Evolutionary conservation across 2,329 filamentous ascomycete genomes (phyloP), one percentile per base, ranked within the genome.

Genomic region (Exophiala sp.): DNA sequence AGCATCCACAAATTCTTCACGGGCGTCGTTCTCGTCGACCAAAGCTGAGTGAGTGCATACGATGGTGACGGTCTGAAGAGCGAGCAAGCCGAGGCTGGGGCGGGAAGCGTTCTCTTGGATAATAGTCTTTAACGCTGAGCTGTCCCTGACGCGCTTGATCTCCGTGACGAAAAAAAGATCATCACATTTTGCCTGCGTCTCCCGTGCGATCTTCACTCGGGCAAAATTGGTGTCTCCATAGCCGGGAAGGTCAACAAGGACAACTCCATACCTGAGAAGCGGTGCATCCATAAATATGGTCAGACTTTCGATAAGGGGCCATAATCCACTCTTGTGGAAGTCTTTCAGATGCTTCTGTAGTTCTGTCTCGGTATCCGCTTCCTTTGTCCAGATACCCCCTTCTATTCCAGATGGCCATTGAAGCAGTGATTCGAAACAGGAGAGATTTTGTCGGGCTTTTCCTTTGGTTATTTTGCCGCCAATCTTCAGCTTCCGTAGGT

Each of bases 41-140:
- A 32, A 21, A 10, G 38, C 50, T 10, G 51, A 55, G 18, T 52
- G 47, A 12, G 55, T 58, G 33, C 55, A 58, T 5, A 54, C 50
- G 11, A 39, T 29, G 9, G 45, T 55, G 35, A 55, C 18, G 10
- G 29, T 47, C 11, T 36, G 24, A 1, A n/a, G 20, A 5, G 29
- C 33, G 10, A 16, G 29, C 3, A 24, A 16, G 10, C 24, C 14
- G 12, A n/a, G 11, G 3, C 45, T 32, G 3, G 36, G 21, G n/a
- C 35, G 38, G 12, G 32, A 12, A 2, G 21, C n/a, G 10, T 44
- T 41, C 12, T 36, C 38, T 16, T 48, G 29, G 8, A 58, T n/a
- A n/a, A 34, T 24, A n/a, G n/a, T 47, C 14, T 9, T 34, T 38
- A 16, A 59, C 11, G n/a, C 50, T 44, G 9, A 36, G 41, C 35